phyloP scores from a whole-genome alignment of 1,284 basidiomycete species.

The Trametes versicolor region DNA sequence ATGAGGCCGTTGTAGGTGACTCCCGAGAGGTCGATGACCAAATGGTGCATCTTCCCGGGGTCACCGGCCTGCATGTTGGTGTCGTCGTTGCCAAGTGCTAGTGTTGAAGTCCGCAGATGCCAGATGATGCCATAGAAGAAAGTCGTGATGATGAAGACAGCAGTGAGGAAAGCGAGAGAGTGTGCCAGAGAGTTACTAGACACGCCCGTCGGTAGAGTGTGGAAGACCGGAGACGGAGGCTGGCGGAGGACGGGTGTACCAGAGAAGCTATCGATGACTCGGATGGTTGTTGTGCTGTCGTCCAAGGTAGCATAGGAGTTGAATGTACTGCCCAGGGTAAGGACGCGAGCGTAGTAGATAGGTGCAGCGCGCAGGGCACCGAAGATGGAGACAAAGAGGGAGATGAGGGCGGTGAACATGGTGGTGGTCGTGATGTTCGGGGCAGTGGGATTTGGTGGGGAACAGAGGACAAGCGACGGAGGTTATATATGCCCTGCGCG shows the following conservation, averaged over 20 bases:
- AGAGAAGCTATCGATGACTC: not conserved
- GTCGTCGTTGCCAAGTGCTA: not conserved
- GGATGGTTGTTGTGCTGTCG: not conserved
- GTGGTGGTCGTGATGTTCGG: not conserved
- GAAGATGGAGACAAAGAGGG: slow-evolving; percentile 17
- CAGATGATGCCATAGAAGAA: not conserved
- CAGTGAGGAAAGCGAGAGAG: not conserved
- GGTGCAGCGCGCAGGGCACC: slow-evolving; percentile 12
- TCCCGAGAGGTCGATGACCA: not conserved
- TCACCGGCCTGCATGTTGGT: not conserved
- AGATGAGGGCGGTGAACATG: slow-evolving; percentile 20
- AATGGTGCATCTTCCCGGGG: not conserved
- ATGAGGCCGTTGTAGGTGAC: not conserved
- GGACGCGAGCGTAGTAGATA: slow-evolving; percentile 13
- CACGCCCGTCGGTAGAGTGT: not conserved
- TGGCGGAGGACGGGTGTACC: slow-evolving; percentile 7
- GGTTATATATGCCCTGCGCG: not conserved
- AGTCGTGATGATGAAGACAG: not conserved
- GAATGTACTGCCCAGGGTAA: slow-evolving; percentile 14
- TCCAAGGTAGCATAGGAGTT: not conserved
- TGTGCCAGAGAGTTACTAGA: not conserved
- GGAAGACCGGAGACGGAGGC: not conserved
- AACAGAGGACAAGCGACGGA: not conserved
- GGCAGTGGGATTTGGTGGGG: not conserved
- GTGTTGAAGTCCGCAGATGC: not conserved